Evolutionary conservation across 2,329 filamentous ascomycete species (phyloP), one percentile per base, ranked within the genome.

Genomic region (Orbilia ellipsospora): DNA sequence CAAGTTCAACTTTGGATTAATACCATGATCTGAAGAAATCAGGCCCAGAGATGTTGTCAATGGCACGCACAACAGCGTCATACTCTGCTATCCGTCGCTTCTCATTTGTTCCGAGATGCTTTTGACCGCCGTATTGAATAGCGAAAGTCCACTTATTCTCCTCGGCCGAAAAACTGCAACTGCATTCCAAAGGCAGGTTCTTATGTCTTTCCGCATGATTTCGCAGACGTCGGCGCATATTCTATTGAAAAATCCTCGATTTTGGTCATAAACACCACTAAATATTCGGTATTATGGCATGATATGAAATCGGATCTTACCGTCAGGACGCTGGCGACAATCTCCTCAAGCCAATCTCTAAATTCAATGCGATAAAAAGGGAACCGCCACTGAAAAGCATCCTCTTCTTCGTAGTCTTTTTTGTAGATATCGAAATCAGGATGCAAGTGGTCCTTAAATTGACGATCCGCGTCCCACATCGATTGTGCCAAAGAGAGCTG

Each of bases 191-290:
- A 4, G 42, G 26, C 7, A 48, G 51, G 7, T n/a, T 1, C 5
- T 13, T 23, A 28, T 28, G 6, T 10, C 16, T 36, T 15, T 20
- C 42, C n/a, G 10, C 20, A 50, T 8, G 26, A 12, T 18, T 54
- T 10, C 45, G 42, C 18, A 68, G 18, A 18, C 54, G 26, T n/a
- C 55, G 64, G 36, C 64, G 64, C 64, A 68, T 31, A 31, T 61
- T 68, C 64, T 68, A 40, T 1, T 60, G n/a, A 23, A 44, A 8
- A n/a, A 20, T 15, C 0, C 16, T 16, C 12, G 4, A 23, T 4
- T 12, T 42, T n/a, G 15, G 16, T 59, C 8, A 18, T 20, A n/a
- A 16, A 56, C 1, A 18, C 36, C 15, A 20, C 8, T 1, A 4
- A 48, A 28, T 23, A 23, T 23, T 23, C 23, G n/a, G 40, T 2